phyloP scores from a whole-genome alignment of 495 filamentous ascomycete genomes.

The Amphirosellinia nigrospora region DNA sequence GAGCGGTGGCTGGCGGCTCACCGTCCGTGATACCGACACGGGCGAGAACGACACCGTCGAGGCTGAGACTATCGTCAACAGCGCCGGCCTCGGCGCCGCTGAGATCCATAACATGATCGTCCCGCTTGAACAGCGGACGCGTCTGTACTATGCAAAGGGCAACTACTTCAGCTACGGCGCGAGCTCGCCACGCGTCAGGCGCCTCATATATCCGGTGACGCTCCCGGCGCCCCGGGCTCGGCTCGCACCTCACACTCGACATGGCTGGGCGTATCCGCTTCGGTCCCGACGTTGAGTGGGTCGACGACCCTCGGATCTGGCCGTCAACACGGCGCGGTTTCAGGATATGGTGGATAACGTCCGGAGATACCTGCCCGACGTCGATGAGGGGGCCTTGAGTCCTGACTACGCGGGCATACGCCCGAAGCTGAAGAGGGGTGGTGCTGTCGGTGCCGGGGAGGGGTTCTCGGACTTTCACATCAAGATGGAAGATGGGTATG shows the following conservation, averaged over 20 bases:
- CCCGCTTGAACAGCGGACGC: conserved; percentile 60
- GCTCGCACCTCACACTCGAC: conserved; percentile 93
- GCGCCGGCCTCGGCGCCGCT: conserved; percentile 81
- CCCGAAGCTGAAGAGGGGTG: conserved; percentile 75
- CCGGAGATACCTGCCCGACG: conserved; percentile 73
- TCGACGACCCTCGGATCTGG: conserved; percentile 53
- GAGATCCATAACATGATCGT: conserved; percentile 82
- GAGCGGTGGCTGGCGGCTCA: conserved; percentile 51
- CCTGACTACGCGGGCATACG: conserved; percentile 91
- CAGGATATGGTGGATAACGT: conserved; percentile 75
- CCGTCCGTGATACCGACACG: conserved; percentile 48
- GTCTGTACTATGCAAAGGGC: conserved; percentile 86
- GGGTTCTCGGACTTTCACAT: conserved; percentile 89
- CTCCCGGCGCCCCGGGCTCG: conserved; percentile 78
- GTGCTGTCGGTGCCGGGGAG: conserved; percentile 60
- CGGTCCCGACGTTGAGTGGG: conserved; percentile 96
- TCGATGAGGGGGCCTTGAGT: conserved; percentile 68
- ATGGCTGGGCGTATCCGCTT: conserved; percentile 86
- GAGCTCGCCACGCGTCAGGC: conserved; percentile 67
- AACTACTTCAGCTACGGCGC: conserved; percentile 89
- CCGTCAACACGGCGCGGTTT: conserved; percentile 62
- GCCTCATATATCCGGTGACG: conserved; percentile 86
- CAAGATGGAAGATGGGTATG: conserved; percentile 75
- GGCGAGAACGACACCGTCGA: conserved; percentile 66
- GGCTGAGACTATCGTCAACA: conserved; percentile 78